Conservation (phyloP, 2,329 filamentous ascomycete genomes). For the Talaromyces sp. region DNA sequence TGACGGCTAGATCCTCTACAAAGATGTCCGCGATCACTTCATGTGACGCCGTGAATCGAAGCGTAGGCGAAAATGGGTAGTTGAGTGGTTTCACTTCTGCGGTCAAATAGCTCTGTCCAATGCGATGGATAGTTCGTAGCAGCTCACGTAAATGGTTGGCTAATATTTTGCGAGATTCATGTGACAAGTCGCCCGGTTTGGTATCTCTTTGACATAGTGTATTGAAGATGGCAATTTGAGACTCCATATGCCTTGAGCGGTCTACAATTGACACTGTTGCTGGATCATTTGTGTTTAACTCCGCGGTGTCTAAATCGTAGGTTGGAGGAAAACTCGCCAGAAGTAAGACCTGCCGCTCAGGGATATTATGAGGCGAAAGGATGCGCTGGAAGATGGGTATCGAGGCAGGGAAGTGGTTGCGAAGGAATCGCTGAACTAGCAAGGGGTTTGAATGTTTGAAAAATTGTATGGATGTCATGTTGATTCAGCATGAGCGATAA, state of each 20-base stretch:
- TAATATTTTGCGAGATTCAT: not conserved
- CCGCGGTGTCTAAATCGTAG: not conserved
- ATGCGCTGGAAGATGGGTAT: not conserved
- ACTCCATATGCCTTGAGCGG: not conserved
- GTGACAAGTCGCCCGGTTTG: not conserved
- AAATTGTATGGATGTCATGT: not conserved
- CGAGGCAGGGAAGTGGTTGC: not conserved
- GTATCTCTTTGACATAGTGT: not conserved
- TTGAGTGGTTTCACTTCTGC: not conserved
- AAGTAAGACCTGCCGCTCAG: not conserved
- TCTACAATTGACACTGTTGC: not conserved
- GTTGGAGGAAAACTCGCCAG: not conserved
- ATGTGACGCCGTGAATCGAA: not conserved
- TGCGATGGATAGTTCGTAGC: not conserved
- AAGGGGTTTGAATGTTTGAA: not conserved
- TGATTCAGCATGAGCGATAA: too few relatives aligned
- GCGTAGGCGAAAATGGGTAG: not conserved
- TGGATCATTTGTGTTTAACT: not conserved
- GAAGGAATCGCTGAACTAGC: not conserved
- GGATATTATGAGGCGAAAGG: not conserved
- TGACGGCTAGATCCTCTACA: not conserved
- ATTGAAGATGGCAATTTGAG: not conserved
- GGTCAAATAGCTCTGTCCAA: not conserved
- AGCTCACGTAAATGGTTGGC: not conserved
- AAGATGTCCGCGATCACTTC: not conserved